Evolutionary conservation across 768 basidiomycete species (phyloP).

Genomic region (Boletales sp.): DNA sequence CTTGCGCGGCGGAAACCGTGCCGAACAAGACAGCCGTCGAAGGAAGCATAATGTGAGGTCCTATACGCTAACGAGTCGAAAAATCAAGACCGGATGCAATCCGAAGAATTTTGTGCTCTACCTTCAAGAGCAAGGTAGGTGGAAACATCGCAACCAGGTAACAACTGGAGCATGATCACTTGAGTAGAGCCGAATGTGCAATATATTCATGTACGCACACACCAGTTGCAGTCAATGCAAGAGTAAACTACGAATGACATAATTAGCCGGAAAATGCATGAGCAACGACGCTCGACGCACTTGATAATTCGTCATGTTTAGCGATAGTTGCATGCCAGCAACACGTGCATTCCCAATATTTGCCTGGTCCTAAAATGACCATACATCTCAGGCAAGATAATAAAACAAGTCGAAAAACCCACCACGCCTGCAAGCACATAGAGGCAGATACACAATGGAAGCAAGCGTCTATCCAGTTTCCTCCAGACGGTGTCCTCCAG

Average conservation of each 20-base stretch:
- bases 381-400: no score
- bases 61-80: slow-evolving; percentile 27
- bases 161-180: slow-evolving; percentile 25
- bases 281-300: no score
- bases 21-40: slow-evolving; percentile 65
- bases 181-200: not conserved
- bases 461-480: no score
- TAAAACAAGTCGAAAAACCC: no score
- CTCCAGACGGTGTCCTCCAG: no score
- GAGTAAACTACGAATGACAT: slow-evolving; percentile 28
- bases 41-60: slow-evolving; percentile 58
- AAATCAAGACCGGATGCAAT: not conserved
- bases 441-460: no score
- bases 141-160: slow-evolving; percentile 58
- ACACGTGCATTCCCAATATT: no score
- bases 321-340: no score
- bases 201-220: slow-evolving; percentile 11
- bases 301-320: no score
- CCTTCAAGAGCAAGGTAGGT: slow-evolving; percentile 55
- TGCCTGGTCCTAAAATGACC: no score
- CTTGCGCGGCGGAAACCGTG: slow-evolving; percentile 56
- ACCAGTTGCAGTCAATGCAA: slow-evolving; percentile 27
- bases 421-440: no score
- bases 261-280: no score
- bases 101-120: slow-evolving; percentile 1